Base-by-base conservation (phyloP, 2,329 filamentous ascomycete species). In the Penicillium sp. region DNA sequence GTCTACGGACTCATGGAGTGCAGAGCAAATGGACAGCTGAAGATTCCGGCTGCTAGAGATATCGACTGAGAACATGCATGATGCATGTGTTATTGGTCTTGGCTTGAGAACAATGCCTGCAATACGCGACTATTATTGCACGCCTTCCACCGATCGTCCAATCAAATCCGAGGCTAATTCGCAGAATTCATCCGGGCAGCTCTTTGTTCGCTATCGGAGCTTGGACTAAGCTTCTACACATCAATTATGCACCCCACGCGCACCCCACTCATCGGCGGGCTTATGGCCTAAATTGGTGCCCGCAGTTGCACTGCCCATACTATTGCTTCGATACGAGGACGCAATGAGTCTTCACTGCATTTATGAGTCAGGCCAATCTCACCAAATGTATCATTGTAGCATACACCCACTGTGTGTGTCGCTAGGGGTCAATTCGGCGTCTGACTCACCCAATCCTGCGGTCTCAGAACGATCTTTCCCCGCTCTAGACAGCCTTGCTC, bases 381-480 rank as follows among this genome's bases (percentile, higher is more conserved):
- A 18, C 18, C 10, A 38, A 38, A 45, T 44, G 36, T 10, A 37
- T 22, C 22, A 28, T 31, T 28, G 12, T 36, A 22, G 19, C 19
- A 3, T 19, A 37, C 16, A 35, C n/a, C 25, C 19, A 19, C n/a
- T 11, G 3, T 14, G 14, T 29, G 9, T 42, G n/a, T 25, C 22
- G 22, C 22, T 25, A 7, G 3, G 22, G 22, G 22, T 25, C 22
- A 25, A n/a, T n/a, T n/a, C 5, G 14, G 14, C 22, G 25, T 48
- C 40, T 50, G 47, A 50, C 13, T 50, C 47, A 50, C 16, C n/a
- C 18, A 28, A 25, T 25, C 19, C 29, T 16, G 18, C 11, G 36
- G 44, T 47, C 44, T 47, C 14, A 47, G 44, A 19, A 38, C 34
- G 25, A 25, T 30, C 41, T 19, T 16, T 38, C 47, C 35, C 47